Base-by-base conservation (phyloP, 2,329 filamentous ascomycete genomes). In the Kalaharituber pfeilii region DNA sequence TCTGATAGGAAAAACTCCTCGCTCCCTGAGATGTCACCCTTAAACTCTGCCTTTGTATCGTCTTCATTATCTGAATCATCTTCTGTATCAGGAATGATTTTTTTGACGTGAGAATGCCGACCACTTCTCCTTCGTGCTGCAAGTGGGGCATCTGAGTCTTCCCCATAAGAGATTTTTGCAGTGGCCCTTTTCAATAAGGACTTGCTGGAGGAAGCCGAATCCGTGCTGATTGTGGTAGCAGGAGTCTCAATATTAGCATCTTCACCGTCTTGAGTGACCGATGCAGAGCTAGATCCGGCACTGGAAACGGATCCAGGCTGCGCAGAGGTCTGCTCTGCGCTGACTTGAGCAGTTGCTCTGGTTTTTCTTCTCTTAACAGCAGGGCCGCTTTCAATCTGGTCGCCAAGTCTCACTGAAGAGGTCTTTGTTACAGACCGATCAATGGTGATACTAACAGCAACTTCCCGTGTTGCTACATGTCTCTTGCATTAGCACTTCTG, bases 21-120 rank as follows among this genome's bases (percentile, higher is more conserved):
- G 18, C 65, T 59, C 20, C 64, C 67, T 6, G 69, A 67, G 1
- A 68, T 66, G n/a, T 54, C 36, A 26, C 66, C 62, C 0, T 65
- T 59, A 5, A 64, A 62, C 45, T 70, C n/a, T n/a, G n/a, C n/a
- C n/a, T n/a, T 67, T 22, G 54, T 51, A 2, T 59, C 54, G 25
- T 57, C 54, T 52, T 50, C 49, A 42, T 47, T 29, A 15, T 50
- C 54, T 44, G 51, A 25, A 39, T 56, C 56, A 18, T 53, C 9
- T 24, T 53, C 36, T 3, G 44, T 49, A 27, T 45, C 56, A 50
- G 25, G 18, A 4, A 20, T 26, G 6, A 47, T 22, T 47, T 22
- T 24, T 15, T 22, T 47, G 22, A 15, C 15, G 5, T 25, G 42
- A 13, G 42, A 47, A 22, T 13, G 13, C 22, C 24, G 15, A 13